phyloP scores from a whole-genome alignment of 108 stramenopile species.

The Skeletonema grethae region DNA sequence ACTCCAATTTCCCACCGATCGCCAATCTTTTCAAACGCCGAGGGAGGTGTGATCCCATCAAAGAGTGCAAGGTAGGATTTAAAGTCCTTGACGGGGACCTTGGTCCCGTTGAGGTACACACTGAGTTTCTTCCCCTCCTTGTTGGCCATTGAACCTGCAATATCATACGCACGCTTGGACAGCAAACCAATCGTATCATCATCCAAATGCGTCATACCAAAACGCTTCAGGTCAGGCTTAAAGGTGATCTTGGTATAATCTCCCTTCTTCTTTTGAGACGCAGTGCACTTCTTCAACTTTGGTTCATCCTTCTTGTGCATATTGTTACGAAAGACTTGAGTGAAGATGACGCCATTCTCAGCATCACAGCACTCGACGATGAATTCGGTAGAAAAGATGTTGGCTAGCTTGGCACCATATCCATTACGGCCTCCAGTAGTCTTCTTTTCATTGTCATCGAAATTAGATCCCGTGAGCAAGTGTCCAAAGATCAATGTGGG shows the following conservation, averaged over 20 bases:
- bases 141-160: constrained; percentile 93
- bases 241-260: constrained; percentile 99
- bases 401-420: constrained; percentile 99
- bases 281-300: constrained; percentile 63
- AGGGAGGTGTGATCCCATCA: constrained; percentile 82
- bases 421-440: constrained; percentile 99
- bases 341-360: constrained; percentile 70
- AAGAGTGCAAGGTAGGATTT: constrained; percentile 92
- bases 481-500: constrained; percentile 99
- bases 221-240: constrained; percentile 90
- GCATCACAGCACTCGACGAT: constrained; percentile 91
- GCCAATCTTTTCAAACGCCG: constrained; percentile 82
- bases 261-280: constrained; percentile 70
- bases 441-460: constrained; percentile 98
- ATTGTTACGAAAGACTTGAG: constrained; percentile 91
- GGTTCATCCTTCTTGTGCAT: constrained; percentile 83
- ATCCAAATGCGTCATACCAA: constrained; percentile 93
- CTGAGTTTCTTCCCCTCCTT: constrained; percentile 82
- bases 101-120: constrained; percentile 93
- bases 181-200: constrained; percentile 90
- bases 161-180: constrained; percentile 97
- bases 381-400: constrained; percentile 95
- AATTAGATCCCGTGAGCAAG: constrained; percentile 80
- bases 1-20: constrained; percentile 98
- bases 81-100: constrained; percentile 90